Percentiles rank a stretch among this genome's conserved stretches.
Evolutionary conservation across 148 eudicot species (phyloP).

Genomic region (Amaranthus cruentus): DNA sequence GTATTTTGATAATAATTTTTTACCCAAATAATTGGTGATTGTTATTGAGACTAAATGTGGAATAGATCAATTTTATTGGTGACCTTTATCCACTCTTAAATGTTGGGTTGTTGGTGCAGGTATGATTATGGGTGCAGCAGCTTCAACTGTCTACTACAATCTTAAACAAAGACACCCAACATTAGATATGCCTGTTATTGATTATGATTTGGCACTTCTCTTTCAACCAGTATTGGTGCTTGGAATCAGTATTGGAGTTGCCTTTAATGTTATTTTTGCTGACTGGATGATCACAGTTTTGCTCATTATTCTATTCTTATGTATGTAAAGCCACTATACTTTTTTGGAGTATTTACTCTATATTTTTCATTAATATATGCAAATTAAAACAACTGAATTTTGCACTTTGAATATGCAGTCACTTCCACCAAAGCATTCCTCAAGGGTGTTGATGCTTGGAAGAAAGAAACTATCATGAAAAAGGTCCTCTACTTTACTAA

Average conservation of each 20-base stretch:
- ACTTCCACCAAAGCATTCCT: constrained; percentile 57
- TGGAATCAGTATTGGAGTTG: constrained; percentile 62
- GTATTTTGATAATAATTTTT: too few species aligned
- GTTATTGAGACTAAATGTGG: background rate
- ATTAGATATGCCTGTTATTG: constrained; percentile 51
- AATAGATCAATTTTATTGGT: background rate
- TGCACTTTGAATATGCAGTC: constrained; percentile 28
- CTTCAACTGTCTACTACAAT: constrained; percentile 54
- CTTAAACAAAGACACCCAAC: constrained; percentile 53
- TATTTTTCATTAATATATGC: background rate
- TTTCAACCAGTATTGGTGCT: constrained; percentile 61
- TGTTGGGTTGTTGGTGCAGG: constrained; percentile 31
- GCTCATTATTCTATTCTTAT: constrained; percentile 51
- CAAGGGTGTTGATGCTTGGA: constrained; percentile 68
- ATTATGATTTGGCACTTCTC: constrained; percentile 59
- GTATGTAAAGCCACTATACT: constrained; percentile 21
- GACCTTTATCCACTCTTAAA: background rate
- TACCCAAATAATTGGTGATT: too few species aligned
- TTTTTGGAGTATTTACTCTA: background rate
- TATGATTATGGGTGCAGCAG: constrained; percentile 67
- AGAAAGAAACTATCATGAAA: constrained; percentile 59
- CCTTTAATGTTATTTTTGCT: constrained; percentile 57
- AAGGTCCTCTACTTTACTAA: constrained; percentile 34
- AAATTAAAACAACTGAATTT: background rate
- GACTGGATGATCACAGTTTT: constrained; percentile 71